Conservation (phyloP, 2,329 filamentous ascomycete genomes). For the Triangularia setosa region DNA sequence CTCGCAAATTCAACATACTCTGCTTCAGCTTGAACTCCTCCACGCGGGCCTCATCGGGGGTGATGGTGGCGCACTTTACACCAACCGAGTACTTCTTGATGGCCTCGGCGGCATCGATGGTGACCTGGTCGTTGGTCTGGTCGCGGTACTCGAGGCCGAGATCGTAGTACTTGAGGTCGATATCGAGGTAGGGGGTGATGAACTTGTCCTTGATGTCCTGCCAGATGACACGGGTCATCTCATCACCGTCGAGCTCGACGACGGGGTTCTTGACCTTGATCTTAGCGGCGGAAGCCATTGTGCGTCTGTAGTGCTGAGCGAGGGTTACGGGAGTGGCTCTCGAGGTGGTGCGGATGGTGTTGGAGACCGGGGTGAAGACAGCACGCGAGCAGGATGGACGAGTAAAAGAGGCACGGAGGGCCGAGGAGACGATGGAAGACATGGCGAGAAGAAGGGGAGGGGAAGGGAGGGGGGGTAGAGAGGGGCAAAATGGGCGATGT, state of each 20-base stretch:
- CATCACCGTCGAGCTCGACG: conserved; percentile 90
- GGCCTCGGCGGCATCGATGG: conserved; percentile 87
- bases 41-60: conserved; percentile 91
- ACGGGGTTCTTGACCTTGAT: conserved; percentile 99
- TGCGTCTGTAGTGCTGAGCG: conserved; percentile 38
- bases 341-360: conserved; percentile 13
- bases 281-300: conserved; percentile 65
- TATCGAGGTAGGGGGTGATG: conserved; percentile 91
- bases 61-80: conserved; percentile 99
- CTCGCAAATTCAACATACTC: conserved; percentile 54
- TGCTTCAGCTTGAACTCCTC: conserved; percentile 99
- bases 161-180: conserved; percentile 98
- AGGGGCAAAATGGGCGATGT: conserved; percentile 7
- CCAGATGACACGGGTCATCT: conserved; percentile 99
- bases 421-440: conserved; percentile 22
- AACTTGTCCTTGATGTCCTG: conserved; percentile 99
- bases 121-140: conserved; percentile 94
- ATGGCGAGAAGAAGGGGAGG: conserved; percentile 26
- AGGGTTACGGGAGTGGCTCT: conserved; percentile 29
- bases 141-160: conserved; percentile 92
- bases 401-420: conserved; percentile 25
- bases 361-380: conserved; percentile 13
- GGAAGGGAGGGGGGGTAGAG: background rate
- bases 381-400: conserved; percentile 22
- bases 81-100: conserved; percentile 99